phyloP scores from a whole-genome alignment of 805 yeast species.

The Trichomonascus vanleenenianus region DNA sequence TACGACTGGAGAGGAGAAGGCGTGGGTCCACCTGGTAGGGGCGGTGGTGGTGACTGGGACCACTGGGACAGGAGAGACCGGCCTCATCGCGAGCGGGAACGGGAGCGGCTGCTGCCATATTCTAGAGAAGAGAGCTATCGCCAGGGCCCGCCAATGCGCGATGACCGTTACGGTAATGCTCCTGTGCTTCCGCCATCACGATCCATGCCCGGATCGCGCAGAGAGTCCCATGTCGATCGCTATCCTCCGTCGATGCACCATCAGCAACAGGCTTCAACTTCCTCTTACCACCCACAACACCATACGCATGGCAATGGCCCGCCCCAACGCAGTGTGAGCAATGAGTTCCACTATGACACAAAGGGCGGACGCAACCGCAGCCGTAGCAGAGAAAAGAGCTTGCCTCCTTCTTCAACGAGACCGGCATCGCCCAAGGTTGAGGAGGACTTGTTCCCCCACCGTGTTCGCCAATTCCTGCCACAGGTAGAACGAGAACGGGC shows the following conservation, averaged over 20 bases:
- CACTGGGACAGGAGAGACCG: constrained; percentile 8
- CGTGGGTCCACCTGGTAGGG: not conserved
- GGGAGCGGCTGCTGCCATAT: constrained; percentile 8
- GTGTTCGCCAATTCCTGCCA: not conserved
- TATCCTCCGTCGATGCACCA: not conserved
- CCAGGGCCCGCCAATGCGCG: constrained; percentile 3
- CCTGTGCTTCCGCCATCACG: not conserved
- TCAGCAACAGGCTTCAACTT: not conserved
- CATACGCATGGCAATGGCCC: too few relatives aligned
- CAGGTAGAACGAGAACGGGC: too few relatives aligned
- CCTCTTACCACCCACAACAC: not conserved
- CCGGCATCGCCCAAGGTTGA: constrained; percentile 1
- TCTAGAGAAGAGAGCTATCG: not conserved
- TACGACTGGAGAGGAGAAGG: not conserved
- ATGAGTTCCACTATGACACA: not conserved
- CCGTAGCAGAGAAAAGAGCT: not conserved
- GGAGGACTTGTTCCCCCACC: constrained; percentile 5
- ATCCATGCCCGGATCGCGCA: not conserved
- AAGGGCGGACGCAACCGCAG: not conserved
- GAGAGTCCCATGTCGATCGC: not conserved
- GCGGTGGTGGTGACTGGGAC: constrained; percentile 4
- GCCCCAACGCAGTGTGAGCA: constrained; percentile 1
- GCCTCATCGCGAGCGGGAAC: constrained; percentile 9
- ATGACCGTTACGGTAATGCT: not conserved
- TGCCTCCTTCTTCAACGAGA: not conserved